Conservation (phyloP, 257 asterid genomes). For the Forsythia suspensa region DNA sequence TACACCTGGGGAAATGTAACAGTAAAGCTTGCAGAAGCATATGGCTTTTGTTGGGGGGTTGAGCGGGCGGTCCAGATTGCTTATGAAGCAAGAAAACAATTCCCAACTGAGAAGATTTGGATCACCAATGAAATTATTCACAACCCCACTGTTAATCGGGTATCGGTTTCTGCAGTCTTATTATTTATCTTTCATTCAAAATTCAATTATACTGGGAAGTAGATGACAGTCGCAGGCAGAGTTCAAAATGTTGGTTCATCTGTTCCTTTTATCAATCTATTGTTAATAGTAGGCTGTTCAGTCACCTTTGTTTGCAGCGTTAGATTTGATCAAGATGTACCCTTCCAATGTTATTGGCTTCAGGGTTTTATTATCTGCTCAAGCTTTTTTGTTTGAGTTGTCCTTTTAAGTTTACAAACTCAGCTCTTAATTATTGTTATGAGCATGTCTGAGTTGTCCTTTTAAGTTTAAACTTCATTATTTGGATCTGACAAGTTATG, state of each 20-base stretch:
- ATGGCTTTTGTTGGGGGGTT: slow-evolving; percentile 99
- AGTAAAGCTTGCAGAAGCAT: slow-evolving; percentile 87
- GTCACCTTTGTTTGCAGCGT: not conserved
- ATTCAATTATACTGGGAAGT: not conserved
- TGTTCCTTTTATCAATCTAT: not conserved
- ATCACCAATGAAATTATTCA: slow-evolving; percentile 90
- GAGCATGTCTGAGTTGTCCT: too few species aligned
- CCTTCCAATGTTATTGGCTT: not conserved
- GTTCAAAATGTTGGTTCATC: not conserved
- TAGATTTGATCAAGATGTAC: not conserved
- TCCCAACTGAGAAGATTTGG: slow-evolving; percentile 85
- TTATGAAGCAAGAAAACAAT: slow-evolving; percentile 91
- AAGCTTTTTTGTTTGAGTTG: not conserved
- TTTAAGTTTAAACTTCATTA: not conserved
- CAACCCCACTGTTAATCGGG: slow-evolving; percentile 96
- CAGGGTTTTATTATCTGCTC: not conserved
- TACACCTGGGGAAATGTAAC: slow-evolving; percentile 95
- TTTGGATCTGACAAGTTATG: not conserved
- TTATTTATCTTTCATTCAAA: not conserved
- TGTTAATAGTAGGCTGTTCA: not conserved
- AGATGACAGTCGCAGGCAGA: not conserved
- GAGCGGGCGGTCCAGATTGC: slow-evolving; percentile 99
- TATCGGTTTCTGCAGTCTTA: slow-evolving; percentile 19
- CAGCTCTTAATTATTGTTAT: too few species aligned
- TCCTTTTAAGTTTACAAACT: not conserved